These are phyloP conservation scores for Styphnolobium japonicum DNA, from an alignment of 306 rosid species.

Conservation along the genomic window DNA sequence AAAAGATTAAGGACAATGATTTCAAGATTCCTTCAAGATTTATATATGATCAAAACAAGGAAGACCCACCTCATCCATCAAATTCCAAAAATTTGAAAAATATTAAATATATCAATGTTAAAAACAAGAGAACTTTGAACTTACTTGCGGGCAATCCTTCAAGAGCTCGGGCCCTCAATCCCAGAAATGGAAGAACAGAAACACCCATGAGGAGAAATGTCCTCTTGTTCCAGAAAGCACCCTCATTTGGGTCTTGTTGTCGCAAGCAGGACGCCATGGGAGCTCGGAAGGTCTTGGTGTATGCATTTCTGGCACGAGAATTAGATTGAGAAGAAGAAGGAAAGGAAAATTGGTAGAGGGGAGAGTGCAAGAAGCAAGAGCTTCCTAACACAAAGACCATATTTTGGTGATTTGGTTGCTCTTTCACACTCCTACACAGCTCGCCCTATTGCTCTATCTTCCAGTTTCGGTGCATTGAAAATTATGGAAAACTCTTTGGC, in stretches of 20 bases:
- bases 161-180: slow-evolving; percentile 58
- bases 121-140: too few species aligned
- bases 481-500: too few species aligned
- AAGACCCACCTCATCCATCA: neutral
- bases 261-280: slow-evolving; percentile 30
- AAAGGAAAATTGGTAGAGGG: slow-evolving; percentile 37
- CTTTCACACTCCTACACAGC: too few species aligned
- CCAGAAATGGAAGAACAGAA: slow-evolving; percentile 64
- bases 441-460: neutral
- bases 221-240: slow-evolving; percentile 45
- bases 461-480: too few species aligned
- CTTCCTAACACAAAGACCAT: slow-evolving; percentile 50
- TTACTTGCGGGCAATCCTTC: slow-evolving; percentile 45
- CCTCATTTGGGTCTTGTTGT: slow-evolving; percentile 28
- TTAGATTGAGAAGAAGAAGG: slow-evolving; percentile 33
- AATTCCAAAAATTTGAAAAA: slow-evolving; percentile 8
- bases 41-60: neutral
- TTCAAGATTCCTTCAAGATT: neutral
- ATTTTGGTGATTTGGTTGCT: neutral
- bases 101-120: too few species aligned
- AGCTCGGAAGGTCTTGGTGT: slow-evolving; percentile 19
- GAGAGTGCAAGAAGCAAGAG: slow-evolving; percentile 50
- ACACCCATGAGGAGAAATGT: slow-evolving; percentile 58
- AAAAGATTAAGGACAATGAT: neutral
- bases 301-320: slow-evolving; percentile 34